Base-by-base conservation (phyloP, 2,329 filamentous ascomycete species). In the Ascochyta rabiei region DNA sequence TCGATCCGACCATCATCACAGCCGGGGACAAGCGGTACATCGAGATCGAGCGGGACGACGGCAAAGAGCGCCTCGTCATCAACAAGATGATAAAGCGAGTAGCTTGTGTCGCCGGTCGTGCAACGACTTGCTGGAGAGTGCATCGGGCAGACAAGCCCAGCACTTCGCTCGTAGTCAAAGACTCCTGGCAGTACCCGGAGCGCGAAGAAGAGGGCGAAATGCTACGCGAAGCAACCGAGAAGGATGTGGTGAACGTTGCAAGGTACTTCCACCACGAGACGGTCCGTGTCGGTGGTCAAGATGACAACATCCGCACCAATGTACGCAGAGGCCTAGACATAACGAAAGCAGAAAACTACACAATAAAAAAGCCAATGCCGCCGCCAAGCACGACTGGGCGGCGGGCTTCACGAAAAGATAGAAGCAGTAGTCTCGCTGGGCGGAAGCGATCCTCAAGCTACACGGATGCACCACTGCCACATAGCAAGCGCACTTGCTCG, bases 231-330 rank as follows among this genome's bases (percentile, higher is more conserved):
- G 76, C 71, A 33, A 78, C 70, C 10, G 34, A 63, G 4, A 73
- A 73, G 59, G 67, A 59, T 1, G 74, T 78, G 4, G 50, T 72
- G 0, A 76, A 80, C 42, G 65, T 81, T 16, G 73, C 75, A 31
- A 66, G 74, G 49, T 75, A 81, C 54, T 80, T 79, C 67, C 56
- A 79, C 60, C 70, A 79, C 57, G 68, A 78, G 58, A 80, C 72
- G 28, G 75, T 81, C 45, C 60, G 61, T 35, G 51, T 80, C n/a
- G 44, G 56, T 31, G 63, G 60, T 28, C 50, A 38, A 38, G 66
- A 70, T 45, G 71, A 79, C 59, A 70, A 79, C 55, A 61, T 77
- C 58, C 57, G 41, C 57, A 58, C 45, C 37, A 76, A 71, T 58
- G 60, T 76, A 53, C 69, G 69, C 28, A 59, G 48, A 38, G 61